These are phyloP conservation scores for Aureobasidium musti DNA, from an alignment of 2,329 filamentous ascomycete genomes.

Conservation along the genomic window DNA sequence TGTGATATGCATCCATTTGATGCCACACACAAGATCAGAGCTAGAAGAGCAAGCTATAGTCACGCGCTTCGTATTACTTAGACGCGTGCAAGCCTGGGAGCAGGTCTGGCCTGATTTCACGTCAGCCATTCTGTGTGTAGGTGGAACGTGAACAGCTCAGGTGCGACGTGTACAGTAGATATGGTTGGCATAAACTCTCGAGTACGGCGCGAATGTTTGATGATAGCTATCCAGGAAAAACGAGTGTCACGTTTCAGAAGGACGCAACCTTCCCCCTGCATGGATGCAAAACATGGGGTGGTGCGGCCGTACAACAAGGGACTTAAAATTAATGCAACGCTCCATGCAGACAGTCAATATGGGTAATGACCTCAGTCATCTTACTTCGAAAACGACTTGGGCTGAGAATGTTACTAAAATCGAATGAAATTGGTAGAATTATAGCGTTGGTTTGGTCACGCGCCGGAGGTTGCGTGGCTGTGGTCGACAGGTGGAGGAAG, in stretches of 20 bases:
- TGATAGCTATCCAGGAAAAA: background rate
- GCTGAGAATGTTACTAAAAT: background rate
- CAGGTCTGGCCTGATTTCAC: background rate
- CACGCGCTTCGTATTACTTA: slow-evolving; percentile 1
- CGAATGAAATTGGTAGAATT: background rate
- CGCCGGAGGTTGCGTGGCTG: slow-evolving; percentile 1
- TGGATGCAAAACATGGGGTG: slow-evolving; percentile 12
- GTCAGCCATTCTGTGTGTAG: background rate
- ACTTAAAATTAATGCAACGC: slow-evolving; percentile 6
- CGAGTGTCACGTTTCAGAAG: background rate
- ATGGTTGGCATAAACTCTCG: no score
- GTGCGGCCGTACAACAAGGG: background rate
- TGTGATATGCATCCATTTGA: background rate
- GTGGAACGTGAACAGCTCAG: background rate
- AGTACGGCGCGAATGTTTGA: background rate
- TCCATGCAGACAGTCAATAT: background rate
- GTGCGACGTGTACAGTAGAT: background rate
- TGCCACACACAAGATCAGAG: background rate
- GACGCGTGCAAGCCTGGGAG: background rate
- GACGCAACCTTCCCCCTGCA: slow-evolving; percentile 6
- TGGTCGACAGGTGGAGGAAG: slow-evolving; percentile 3
- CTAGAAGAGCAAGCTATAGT: background rate
- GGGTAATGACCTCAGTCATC: slow-evolving; percentile 2
- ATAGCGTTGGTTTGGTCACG: slow-evolving; percentile 8
- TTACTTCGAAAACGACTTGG: background rate